Evolutionary conservation across 805 yeast species (phyloP).

Genomic region (Schwanniomyces polymorphus): DNA sequence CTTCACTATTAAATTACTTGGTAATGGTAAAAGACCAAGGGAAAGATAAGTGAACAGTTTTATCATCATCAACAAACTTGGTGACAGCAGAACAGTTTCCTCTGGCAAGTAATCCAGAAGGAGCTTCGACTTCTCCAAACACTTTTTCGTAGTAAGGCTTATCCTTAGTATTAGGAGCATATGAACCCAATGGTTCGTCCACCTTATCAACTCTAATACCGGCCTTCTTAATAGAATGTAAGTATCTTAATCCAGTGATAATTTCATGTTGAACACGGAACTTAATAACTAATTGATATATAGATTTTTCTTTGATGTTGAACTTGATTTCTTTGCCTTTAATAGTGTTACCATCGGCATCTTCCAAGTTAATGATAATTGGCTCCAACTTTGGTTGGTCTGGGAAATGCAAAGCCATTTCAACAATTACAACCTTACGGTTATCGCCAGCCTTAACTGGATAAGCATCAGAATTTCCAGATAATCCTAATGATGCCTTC

Average conservation of each 20-base stretch:
- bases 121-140: slow-evolving; percentile 73
- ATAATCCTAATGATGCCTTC: slow-evolving; percentile 84
- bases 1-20: slow-evolving; percentile 37
- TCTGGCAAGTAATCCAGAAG: slow-evolving; percentile 84
- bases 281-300: slow-evolving; percentile 68
- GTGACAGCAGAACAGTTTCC: slow-evolving; percentile 81
- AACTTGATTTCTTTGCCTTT: slow-evolving; percentile 64
- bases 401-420: slow-evolving; percentile 69
- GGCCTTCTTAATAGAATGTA: slow-evolving; percentile 81
- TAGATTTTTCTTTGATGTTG: slow-evolving; percentile 74
- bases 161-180: slow-evolving; percentile 81
- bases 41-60: slow-evolving; percentile 64
- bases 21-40: slow-evolving; percentile 87
- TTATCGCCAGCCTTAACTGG: slow-evolving; percentile 72
- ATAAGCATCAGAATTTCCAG: slow-evolving; percentile 50
- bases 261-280: slow-evolving; percentile 89
- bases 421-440: slow-evolving; percentile 75
- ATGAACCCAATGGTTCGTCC: slow-evolving; percentile 88
- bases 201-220: slow-evolving; percentile 85
- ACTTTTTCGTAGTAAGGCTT: slow-evolving; percentile 72
- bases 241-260: slow-evolving; percentile 84
- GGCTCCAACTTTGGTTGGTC: slow-evolving; percentile 59
- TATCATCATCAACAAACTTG: slow-evolving; percentile 86
- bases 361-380: slow-evolving; percentile 67
- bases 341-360: slow-evolving; percentile 53